Evolutionary conservation across 2,329 filamentous ascomycete genomes (phyloP).

Genomic region (Ophioceras dolichostomum): DNA sequence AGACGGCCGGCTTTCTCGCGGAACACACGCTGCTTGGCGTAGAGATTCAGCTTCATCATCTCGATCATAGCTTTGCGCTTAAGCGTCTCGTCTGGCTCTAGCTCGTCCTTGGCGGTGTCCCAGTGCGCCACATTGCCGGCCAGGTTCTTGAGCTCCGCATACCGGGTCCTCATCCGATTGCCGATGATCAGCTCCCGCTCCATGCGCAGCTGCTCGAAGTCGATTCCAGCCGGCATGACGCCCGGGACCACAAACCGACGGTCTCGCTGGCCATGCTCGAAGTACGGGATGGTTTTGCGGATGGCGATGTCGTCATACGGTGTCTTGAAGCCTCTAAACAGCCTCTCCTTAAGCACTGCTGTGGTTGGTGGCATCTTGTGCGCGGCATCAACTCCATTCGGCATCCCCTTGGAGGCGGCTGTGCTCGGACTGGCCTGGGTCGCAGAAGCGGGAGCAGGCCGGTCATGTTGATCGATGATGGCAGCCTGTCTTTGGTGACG

Average conservation of each 20-base stretch:
- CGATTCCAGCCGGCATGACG: conserved; percentile 78
- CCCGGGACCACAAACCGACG: conserved; percentile 74
- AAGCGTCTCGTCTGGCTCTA: conserved; percentile 64
- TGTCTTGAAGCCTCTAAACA: conserved; percentile 63
- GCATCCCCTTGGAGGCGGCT: conserved; percentile 26
- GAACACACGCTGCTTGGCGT: conserved; percentile 76
- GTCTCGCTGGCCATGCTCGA: conserved; percentile 58
- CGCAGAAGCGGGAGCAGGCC: conserved; percentile 17
- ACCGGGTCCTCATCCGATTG: conserved; percentile 78
- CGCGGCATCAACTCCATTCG: conserved; percentile 17
- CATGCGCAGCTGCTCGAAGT: conserved; percentile 73
- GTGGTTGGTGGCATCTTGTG: conserved; percentile 16
- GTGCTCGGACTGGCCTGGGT: conserved; percentile 20
- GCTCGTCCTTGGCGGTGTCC: conserved; percentile 60
- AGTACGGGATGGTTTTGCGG: conserved; percentile 57
- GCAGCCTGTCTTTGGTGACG: conserved; percentile 53
- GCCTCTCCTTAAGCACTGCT: conserved; percentile 27
- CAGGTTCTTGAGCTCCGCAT: conserved; percentile 70
- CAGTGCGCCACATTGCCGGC: conserved; percentile 80
- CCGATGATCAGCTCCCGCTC: conserved; percentile 82
- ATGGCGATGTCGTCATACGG: conserved; percentile 50
- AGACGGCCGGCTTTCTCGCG: conserved; percentile 80
- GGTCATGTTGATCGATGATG: conserved; percentile 31
- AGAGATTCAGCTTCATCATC: conserved; percentile 81
- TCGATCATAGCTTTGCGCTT: conserved; percentile 90